Percentiles rank a stretch among this genome's conserved stretches.
Evolutionary conservation across 257 asterid species (phyloP).

Genomic region (Ballota nigra): DNA sequence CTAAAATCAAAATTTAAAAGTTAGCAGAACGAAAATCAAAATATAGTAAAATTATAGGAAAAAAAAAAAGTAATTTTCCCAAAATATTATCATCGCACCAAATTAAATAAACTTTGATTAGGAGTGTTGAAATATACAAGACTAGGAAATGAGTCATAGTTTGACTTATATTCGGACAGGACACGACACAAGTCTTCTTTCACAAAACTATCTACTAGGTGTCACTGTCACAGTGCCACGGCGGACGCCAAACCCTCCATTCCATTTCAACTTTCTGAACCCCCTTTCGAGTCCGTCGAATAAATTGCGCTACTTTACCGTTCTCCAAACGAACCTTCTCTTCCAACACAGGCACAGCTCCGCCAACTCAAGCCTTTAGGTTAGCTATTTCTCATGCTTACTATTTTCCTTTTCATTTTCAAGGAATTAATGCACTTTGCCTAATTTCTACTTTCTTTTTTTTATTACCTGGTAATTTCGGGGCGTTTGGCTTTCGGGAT

Average conservation of each 20-base stretch:
- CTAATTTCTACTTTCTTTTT: neutral
- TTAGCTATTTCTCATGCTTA: slow-evolving; percentile 3
- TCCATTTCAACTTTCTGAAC: slow-evolving; percentile 37
- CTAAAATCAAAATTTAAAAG: no score
- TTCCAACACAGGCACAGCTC: neutral
- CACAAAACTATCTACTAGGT: neutral
- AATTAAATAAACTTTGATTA: no score
- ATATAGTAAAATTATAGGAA: no score
- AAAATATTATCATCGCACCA: no score
- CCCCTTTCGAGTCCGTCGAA: slow-evolving; percentile 59
- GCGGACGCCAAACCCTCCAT: slow-evolving; percentile 63
- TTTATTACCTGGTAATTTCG: neutral
- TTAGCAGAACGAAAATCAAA: no score
- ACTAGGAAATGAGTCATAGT: slow-evolving; percentile 4
- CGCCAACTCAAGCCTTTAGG: slow-evolving; percentile 22
- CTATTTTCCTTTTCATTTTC: neutral
- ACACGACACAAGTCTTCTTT: slow-evolving; percentile 1
- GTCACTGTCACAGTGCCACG: slow-evolving; percentile 46
- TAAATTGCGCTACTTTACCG: slow-evolving; percentile 31
- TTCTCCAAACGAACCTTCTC: slow-evolving; percentile 27
- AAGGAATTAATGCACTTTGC: neutral
- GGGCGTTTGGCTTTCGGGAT: neutral
- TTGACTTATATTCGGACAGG: slow-evolving; percentile 18
- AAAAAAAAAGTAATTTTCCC: no score
- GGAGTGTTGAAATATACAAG: neutral